Percentiles rank a stretch among this genome's conserved stretches.
Evolutionary conservation across 805 yeast genomes (phyloP).

Genomic region (Saccharomyces eubayanus): DNA sequence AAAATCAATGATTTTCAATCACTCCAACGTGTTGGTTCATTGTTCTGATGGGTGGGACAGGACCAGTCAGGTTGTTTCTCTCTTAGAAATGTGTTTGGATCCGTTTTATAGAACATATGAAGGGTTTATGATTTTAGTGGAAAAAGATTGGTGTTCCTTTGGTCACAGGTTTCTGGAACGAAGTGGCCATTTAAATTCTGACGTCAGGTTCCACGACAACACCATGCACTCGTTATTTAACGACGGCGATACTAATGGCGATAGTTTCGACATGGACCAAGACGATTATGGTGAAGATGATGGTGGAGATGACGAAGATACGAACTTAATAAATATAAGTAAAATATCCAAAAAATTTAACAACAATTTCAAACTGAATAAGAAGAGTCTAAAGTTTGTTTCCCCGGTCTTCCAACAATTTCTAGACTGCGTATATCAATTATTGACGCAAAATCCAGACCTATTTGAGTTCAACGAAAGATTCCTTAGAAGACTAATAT

Average conservation of each 20-base stretch:
- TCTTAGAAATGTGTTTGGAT: slow-evolving; percentile 80
- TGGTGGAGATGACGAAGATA: neutral
- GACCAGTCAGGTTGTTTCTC: slow-evolving; percentile 79
- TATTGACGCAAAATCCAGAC: slow-evolving; percentile 59
- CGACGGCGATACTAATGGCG: neutral
- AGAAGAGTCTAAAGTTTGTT: slow-evolving; percentile 45
- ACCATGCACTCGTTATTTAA: slow-evolving; percentile 9
- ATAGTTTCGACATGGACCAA: neutral
- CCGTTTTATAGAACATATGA: slow-evolving; percentile 82
- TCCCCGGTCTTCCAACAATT: slow-evolving; percentile 94
- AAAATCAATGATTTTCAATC: slow-evolving; percentile 73
- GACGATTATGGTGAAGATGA: neutral
- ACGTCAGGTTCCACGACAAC: slow-evolving; percentile 40
- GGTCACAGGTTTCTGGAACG: slow-evolving; percentile 87
- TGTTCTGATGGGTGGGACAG: slow-evolving; percentile 99
- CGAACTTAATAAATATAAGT: neutral
- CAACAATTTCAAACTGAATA: slow-evolving; percentile 40
- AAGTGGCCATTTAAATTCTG: slow-evolving; percentile 62
- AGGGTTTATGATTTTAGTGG: slow-evolving; percentile 79
- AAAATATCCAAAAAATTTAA: neutral
- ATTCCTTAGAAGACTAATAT: slow-evolving; percentile 71
- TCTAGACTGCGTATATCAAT: slow-evolving; percentile 79
- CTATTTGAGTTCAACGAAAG: slow-evolving; percentile 84
- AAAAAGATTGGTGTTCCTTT: slow-evolving; percentile 92
- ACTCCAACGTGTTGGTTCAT: slow-evolving; percentile 77